These are phyloP conservation scores for Thalia dealbata DNA, from an alignment of 176 grass and related monocot species.

Conservation along the genomic window DNA sequence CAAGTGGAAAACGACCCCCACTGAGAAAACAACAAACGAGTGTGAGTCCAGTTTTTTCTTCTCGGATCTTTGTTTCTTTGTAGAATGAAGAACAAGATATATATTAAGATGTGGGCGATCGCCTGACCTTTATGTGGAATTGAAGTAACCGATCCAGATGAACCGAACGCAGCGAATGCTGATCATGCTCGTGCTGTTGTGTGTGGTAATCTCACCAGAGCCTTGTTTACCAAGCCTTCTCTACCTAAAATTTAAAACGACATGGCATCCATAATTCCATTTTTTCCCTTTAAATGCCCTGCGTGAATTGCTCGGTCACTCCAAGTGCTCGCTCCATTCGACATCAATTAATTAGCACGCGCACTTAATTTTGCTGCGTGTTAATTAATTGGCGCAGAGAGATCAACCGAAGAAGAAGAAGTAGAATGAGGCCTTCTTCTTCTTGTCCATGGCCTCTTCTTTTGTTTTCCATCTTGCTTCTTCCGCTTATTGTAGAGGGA, in stretches of 20 bases:
- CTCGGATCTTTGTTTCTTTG: too few relatives aligned
- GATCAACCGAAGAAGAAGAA: neutral
- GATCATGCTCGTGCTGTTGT: neutral
- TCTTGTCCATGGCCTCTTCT: neutral
- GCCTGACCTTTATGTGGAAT: neutral
- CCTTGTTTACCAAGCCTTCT: neutral
- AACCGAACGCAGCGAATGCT: too few relatives aligned
- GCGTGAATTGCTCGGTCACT: neutral
- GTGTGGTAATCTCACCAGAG: neutral
- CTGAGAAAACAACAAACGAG: too few relatives aligned
- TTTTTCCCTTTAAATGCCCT: neutral
- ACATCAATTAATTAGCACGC: too few relatives aligned
- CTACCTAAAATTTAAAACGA: neutral
- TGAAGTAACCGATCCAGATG: neutral
- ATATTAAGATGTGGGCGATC: too few relatives aligned
- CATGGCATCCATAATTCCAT: neutral
- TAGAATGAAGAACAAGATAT: too few relatives aligned
- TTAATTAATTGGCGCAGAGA: neutral
- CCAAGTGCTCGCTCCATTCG: too few relatives aligned
- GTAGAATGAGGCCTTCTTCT: neutral
- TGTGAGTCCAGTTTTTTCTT: too few relatives aligned
- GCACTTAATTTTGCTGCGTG: too few relatives aligned
- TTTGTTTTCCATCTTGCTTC: neutral
- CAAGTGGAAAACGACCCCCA: too few relatives aligned
- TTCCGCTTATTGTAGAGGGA: conserved; percentile 10